Conservation (phyloP, 1,284 basidiomycete genomes). For the Heterobasidion irregulare region DNA sequence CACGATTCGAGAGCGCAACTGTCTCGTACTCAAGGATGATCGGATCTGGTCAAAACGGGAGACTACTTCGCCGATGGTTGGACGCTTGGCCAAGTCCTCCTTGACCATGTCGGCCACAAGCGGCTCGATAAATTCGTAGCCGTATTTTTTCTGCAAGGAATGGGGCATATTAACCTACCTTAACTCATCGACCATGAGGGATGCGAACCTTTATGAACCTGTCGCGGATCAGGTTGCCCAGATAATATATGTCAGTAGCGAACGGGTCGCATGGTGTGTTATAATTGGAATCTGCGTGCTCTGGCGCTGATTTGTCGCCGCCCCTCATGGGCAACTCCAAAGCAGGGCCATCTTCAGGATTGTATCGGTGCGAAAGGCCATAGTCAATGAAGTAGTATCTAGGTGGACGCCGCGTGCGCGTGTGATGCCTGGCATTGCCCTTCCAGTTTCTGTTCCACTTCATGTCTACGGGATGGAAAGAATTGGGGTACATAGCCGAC, state of each 20-base stretch:
- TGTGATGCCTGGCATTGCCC: conserved; percentile 13
- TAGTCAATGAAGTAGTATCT: conserved; percentile 26
- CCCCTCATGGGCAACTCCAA: neutral
- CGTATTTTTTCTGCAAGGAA: conserved; percentile 9
- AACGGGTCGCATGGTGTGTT: conserved; percentile 12
- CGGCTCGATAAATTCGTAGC: conserved; percentile 21
- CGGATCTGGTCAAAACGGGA: conserved; percentile 14
- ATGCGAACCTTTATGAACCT: conserved; percentile 5
- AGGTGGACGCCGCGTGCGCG: conserved; percentile 16
- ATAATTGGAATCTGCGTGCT: neutral
- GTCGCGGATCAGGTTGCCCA: conserved; percentile 13
- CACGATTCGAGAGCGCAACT: conserved; percentile 14
- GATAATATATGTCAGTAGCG: conserved; percentile 16
- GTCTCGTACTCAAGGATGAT: conserved; percentile 8
- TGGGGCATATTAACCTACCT: neutral
- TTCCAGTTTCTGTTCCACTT: conserved; percentile 7
- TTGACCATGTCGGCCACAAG: conserved; percentile 23
- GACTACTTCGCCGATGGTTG: conserved; percentile 19
- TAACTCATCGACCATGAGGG: neutral
- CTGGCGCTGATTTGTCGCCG: conserved; percentile 7
- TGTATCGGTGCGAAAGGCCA: conserved; percentile 19
- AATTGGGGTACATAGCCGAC: conserved; percentile 15
- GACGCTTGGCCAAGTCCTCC: conserved; percentile 19
- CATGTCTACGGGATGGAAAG: conserved; percentile 16
- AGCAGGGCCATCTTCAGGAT: conserved; percentile 1